Conservation (phyloP, 1,139 yeast genomes). For the Yamadazyma atlantica region DNA sequence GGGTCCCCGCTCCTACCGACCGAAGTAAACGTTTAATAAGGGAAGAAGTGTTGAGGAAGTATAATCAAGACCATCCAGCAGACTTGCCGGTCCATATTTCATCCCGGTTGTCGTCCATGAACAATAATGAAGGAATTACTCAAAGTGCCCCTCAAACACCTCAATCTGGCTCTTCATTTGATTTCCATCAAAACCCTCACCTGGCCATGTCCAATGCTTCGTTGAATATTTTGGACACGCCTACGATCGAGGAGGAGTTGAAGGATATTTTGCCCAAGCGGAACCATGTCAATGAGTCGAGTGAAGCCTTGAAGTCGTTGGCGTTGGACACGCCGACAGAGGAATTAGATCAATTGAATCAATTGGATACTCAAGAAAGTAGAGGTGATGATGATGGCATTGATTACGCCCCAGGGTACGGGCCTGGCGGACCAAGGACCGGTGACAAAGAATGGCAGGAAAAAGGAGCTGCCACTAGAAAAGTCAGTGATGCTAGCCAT, state of each 20-base stretch:
- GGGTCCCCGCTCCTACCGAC: constrained; percentile 10
- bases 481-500: constrained; percentile 19
- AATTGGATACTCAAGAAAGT: constrained; percentile 5
- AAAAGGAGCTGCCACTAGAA: constrained; percentile 39
- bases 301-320: constrained; percentile 15
- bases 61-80: background rate
- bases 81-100: constrained; percentile 27
- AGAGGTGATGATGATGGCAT: constrained; percentile 2
- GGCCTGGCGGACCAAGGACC: too few species aligned
- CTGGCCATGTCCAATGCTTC: constrained; percentile 35
- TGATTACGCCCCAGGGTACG: constrained; percentile 1
- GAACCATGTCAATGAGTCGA: constrained; percentile 5
- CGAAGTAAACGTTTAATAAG: constrained; percentile 10
- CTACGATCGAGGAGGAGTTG: constrained; percentile 22
- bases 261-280: constrained; percentile 10
- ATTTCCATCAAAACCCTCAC: constrained; percentile 21
- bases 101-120: constrained; percentile 30
- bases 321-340: too few species aligned
- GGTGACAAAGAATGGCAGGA: constrained; percentile 31
- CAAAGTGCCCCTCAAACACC: constrained; percentile 35
- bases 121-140: constrained; percentile 16
- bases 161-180: constrained; percentile 27
- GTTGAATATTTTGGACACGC: constrained; percentile 38
- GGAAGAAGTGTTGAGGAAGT: constrained; percentile 7
- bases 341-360: too few species aligned